A percentile compares a stretch with the other conserved stretches of the same genome.
Conservation (phyloP, 2,329 filamentous ascomycete genomes). For the Rhexocercosporidium sp. region DNA sequence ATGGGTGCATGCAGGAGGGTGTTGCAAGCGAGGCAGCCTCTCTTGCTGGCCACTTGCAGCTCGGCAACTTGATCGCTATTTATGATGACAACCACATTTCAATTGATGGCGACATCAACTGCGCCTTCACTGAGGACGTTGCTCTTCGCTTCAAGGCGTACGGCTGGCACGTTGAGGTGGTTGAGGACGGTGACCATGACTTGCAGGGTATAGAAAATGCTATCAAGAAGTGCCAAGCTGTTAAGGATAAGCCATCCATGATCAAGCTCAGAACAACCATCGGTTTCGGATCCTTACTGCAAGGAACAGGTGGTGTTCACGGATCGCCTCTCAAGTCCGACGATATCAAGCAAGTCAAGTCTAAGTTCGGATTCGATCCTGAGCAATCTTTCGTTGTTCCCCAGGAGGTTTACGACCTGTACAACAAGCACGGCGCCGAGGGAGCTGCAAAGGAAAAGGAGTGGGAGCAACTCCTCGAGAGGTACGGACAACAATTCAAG, state of each 20-base stretch:
- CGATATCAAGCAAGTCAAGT: slow-evolving; percentile 91
- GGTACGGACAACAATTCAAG: slow-evolving; percentile 81
- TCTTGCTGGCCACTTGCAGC: slow-evolving; percentile 92
- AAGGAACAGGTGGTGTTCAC: slow-evolving; percentile 96
- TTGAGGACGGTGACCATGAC: slow-evolving; percentile 88
- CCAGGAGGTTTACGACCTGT: slow-evolving; percentile 91
- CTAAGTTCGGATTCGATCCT: slow-evolving; percentile 95
- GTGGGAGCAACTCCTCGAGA: slow-evolving; percentile 92
- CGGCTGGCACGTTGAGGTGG: slow-evolving; percentile 89
- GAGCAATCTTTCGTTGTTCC: slow-evolving; percentile 91
- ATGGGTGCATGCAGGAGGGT: slow-evolving; percentile 99
- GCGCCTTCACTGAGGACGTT: slow-evolving; percentile 96
- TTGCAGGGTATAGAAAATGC: slow-evolving; percentile 87
- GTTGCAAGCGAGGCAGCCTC: slow-evolving; percentile 92
- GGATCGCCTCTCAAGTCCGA: slow-evolving; percentile 94
- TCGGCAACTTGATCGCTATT: slow-evolving; percentile 95
- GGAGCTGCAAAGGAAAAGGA: slow-evolving; percentile 90
- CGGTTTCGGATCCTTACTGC: slow-evolving; percentile 89
- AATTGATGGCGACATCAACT: slow-evolving; percentile 93
- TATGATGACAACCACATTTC: slow-evolving; percentile 99
- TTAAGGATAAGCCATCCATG: slow-evolving; percentile 95
- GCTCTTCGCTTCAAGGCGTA: slow-evolving; percentile 94
- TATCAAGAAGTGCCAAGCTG: slow-evolving; percentile 81
- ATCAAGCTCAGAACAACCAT: slow-evolving; percentile 98
- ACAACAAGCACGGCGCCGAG: slow-evolving; percentile 81